Percentiles rank a stretch among this genome's conserved stretches.
Evolutionary conservation across 257 asterid genomes (phyloP).

Genomic region (Solanum pimpinellifolium): DNA sequence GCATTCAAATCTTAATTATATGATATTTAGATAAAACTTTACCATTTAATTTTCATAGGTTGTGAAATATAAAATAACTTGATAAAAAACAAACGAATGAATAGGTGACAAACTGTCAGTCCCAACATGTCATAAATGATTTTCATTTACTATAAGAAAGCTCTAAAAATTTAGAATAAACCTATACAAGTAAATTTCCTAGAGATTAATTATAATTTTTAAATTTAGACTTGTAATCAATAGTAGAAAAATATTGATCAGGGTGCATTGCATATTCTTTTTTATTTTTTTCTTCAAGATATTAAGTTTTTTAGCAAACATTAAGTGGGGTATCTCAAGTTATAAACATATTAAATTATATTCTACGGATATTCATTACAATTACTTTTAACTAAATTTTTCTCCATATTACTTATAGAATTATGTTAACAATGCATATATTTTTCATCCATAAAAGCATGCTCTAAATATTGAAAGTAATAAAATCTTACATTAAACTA

Average conservation of each 20-base stretch:
- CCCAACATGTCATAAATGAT: background rate
- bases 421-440: background rate
- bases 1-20: no score
- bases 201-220: no score
- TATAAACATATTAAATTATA: background rate
- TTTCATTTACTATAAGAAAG: background rate
- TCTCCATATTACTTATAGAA: background rate
- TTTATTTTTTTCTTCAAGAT: background rate
- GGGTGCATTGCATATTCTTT: background rate
- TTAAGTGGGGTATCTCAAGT: background rate
- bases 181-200: background rate
- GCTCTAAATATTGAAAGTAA: background rate
- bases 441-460: background rate
- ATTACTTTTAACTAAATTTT: no score
- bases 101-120: background rate
- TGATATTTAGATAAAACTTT: no score
- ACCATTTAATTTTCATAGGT: no score
- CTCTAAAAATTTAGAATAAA: no score
- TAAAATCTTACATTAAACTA: background rate
- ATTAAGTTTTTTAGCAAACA: background rate
- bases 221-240: no score
- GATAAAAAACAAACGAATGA: background rate
- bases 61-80: background rate
- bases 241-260: no score
- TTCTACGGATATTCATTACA: background rate